A percentile compares a stretch with the other conserved stretches of the same genome.
These are phyloP conservation scores for Fusarium cyanostomum DNA, from an alignment of 2,329 filamentous ascomycete species.

Conservation along the genomic window DNA sequence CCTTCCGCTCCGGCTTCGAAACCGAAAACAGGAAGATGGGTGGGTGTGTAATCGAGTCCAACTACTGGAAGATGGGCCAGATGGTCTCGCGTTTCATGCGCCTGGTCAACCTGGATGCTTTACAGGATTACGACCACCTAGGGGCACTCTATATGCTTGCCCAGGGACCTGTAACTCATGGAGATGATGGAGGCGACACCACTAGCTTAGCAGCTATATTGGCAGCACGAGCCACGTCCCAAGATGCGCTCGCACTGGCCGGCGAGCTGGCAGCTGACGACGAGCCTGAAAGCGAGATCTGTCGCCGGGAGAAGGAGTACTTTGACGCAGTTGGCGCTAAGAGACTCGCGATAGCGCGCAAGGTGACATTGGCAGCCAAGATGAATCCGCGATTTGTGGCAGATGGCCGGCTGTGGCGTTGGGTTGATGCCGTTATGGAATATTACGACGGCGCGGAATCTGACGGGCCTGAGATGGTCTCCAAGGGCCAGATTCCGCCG, in stretches of 20 bases:
- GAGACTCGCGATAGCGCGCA: conserved; percentile 21
- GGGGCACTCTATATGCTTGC: conserved; percentile 20
- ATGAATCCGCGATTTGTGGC: conserved; percentile 30
- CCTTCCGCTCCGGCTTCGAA: conserved; percentile 27
- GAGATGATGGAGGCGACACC: conserved; percentile 17
- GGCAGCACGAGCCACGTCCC: conserved; percentile 15
- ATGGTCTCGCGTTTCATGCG: conserved; percentile 27
- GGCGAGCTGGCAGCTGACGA: conserved; percentile 22
- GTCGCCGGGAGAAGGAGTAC: conserved; percentile 23
- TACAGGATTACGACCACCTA: conserved; percentile 27
- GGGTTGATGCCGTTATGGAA: conserved; percentile 16
- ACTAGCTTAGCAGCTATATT: conserved; percentile 17
- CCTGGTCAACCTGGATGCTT: conserved; percentile 21
- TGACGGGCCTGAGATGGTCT: too few species aligned
- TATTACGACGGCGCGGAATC: conserved; percentile 38
- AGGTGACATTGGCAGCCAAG: conserved; percentile 23
- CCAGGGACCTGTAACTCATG: conserved; percentile 5
- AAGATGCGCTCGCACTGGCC: conserved; percentile 20
- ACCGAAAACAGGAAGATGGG: conserved; percentile 11
- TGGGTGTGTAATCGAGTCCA: conserved; percentile 9
- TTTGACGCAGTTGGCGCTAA: conserved; percentile 24
- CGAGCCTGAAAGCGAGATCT: conserved; percentile 21
- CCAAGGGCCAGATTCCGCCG: too few species aligned
- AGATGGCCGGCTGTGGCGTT: conserved; percentile 29
- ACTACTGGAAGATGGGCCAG: conserved; percentile 19